phyloP scores from a whole-genome alignment of 306 rosid genomes.

The Coriaria nepalensis region DNA sequence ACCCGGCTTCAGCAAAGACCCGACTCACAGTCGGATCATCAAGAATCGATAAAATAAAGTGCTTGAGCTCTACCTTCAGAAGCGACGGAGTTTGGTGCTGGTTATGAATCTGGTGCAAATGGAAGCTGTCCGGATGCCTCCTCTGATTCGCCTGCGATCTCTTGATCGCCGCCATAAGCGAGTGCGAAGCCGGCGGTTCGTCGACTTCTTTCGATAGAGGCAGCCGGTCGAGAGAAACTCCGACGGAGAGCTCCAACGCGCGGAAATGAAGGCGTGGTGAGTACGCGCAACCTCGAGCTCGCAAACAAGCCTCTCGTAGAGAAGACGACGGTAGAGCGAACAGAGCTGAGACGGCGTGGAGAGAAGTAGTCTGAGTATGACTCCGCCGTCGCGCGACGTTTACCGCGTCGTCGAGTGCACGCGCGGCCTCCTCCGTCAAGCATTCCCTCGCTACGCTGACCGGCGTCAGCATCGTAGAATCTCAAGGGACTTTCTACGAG shows the following conservation, averaged over 20 bases:
- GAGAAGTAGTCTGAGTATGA: conserved; percentile 86
- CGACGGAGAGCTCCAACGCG: conserved; percentile 77
- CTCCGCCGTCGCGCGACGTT: conserved; percentile 64
- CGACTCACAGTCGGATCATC: conserved; percentile 93
- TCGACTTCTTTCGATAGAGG: conserved; percentile 36
- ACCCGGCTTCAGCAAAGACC: conserved; percentile 78
- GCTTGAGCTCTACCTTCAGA: conserved; percentile 72
- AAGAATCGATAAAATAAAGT: conserved; percentile 73
- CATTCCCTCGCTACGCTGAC: conserved; percentile 86
- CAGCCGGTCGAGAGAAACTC: conserved; percentile 74
- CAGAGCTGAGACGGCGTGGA: conserved; percentile 75
- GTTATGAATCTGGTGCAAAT: conserved; percentile 50
- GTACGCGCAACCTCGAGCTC: conserved; percentile 59
- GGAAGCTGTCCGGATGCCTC: conserved; percentile 78
- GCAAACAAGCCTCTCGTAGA: conserved; percentile 71
- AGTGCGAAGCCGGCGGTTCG: conserved; percentile 81
- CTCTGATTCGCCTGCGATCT: conserved; percentile 91
- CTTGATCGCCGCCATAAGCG: conserved; percentile 94
- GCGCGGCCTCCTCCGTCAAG: conserved; percentile 80
- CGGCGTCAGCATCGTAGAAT: conserved; percentile 88
- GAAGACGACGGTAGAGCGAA: conserved; percentile 48
- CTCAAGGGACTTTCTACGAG: no score
- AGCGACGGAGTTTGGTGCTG: conserved; percentile 52
- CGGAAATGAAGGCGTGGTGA: conserved; percentile 68
- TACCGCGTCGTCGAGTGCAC: conserved; percentile 72